phyloP scores from a whole-genome alignment of 495 filamentous ascomycete species.

The Filosporella fistucella region DNA sequence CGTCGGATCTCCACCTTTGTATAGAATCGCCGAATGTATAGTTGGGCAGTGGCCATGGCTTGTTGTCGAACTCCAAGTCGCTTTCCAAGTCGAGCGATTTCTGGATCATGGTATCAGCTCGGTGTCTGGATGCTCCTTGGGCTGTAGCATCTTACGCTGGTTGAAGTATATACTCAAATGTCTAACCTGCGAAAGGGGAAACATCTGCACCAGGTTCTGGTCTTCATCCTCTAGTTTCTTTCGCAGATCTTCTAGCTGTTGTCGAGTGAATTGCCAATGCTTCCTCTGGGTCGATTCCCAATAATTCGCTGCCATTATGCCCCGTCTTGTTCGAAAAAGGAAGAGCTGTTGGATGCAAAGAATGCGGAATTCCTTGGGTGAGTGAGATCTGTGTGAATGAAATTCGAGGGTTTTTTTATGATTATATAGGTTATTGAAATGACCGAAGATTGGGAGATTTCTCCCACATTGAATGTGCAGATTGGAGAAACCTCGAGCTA shows the following conservation, averaged over 20 bases:
- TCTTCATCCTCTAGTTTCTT: constrained; percentile 70
- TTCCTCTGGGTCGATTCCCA: constrained; percentile 91
- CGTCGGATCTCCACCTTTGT: constrained; percentile 83
- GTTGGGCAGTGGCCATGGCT: constrained; percentile 87
- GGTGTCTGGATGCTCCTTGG: neutral
- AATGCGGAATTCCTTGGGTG: too few species aligned
- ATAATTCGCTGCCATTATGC: constrained; percentile 86
- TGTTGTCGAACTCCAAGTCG: constrained; percentile 84
- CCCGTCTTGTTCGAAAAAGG: too few species aligned
- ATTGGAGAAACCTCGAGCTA: too few species aligned
- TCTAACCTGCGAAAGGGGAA: constrained; percentile 74
- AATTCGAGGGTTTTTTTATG: too few species aligned
- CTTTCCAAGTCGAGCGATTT: constrained; percentile 74
- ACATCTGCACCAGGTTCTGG: constrained; percentile 64
- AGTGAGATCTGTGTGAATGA: too few species aligned
- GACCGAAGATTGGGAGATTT: too few species aligned
- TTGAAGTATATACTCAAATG: constrained; percentile 91
- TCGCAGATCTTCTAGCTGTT: constrained; percentile 68
- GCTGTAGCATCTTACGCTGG: constrained; percentile 54
- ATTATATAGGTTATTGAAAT: too few species aligned
- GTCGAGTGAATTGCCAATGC: constrained; percentile 85
- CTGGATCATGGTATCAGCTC: constrained; percentile 34
- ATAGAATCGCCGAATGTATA: constrained; percentile 94
- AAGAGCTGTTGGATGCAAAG: too few species aligned
- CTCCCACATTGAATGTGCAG: too few species aligned